phyloP scores from a whole-genome alignment of 768 basidiomycete species.

The Pleurotus giganteus region DNA sequence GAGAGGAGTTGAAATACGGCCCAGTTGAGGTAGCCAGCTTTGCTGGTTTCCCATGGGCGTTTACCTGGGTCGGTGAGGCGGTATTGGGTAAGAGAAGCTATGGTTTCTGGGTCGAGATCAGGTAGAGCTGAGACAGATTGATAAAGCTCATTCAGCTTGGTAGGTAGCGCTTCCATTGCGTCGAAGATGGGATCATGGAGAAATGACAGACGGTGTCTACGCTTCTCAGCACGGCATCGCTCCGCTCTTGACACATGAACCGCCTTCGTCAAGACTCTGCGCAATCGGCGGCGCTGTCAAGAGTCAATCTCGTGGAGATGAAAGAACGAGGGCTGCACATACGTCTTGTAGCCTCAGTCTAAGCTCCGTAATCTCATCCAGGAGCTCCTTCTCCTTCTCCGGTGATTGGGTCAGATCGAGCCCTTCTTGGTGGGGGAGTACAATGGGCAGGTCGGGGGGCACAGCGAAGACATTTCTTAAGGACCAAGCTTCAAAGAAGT shows the following conservation, averaged over 20 bases:
- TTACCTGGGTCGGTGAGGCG: slow-evolving; percentile 57
- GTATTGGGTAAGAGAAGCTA: slow-evolving; percentile 35
- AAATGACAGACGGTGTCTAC: slow-evolving; percentile 39
- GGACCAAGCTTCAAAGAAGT: slow-evolving; percentile 90
- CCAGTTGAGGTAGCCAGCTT: slow-evolving; percentile 78
- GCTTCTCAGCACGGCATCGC: slow-evolving; percentile 43
- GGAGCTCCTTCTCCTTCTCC: slow-evolving; percentile 58
- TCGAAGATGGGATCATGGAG: slow-evolving; percentile 40
- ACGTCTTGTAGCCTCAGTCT: slow-evolving; percentile 69
- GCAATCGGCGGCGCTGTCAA: slow-evolving; percentile 63
- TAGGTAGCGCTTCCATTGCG: slow-evolving; percentile 36
- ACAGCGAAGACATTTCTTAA: slow-evolving; percentile 85
- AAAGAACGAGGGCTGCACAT: slow-evolving; percentile 27
- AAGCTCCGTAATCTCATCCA: slow-evolving; percentile 68
- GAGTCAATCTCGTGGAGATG: slow-evolving; percentile 9
- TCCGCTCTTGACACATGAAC: slow-evolving; percentile 45
- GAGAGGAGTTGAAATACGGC: slow-evolving; percentile 55
- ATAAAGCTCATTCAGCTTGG: slow-evolving; percentile 43
- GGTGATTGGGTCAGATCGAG: slow-evolving; percentile 61
- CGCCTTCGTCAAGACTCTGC: slow-evolving; percentile 53
- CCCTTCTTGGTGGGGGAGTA: slow-evolving; percentile 73
- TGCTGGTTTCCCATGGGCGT: slow-evolving; percentile 74
- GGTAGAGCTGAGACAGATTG: slow-evolving; percentile 48
- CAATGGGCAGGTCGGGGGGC: slow-evolving; percentile 63
- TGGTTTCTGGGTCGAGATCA: slow-evolving; percentile 33